phyloP scores from a whole-genome alignment of 305 asterid species.

The Fraxinus sp. region DNA sequence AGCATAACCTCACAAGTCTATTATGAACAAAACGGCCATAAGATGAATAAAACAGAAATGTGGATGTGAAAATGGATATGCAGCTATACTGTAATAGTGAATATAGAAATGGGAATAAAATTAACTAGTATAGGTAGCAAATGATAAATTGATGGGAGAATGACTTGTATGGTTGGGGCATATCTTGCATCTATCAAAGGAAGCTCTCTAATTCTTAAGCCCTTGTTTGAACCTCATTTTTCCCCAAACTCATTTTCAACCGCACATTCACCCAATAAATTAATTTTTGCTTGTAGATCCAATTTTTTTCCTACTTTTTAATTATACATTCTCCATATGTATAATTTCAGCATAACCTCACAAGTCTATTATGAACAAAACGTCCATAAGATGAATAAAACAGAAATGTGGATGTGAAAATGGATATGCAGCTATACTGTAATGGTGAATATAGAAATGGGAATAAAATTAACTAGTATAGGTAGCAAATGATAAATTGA shows the following conservation, averaged over 20 bases:
- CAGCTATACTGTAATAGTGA: not conserved
- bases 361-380: conserved; percentile 2
- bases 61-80: not conserved
- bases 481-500: not conserved
- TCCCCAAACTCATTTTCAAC: not conserved
- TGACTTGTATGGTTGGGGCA: not conserved
- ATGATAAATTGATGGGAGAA: not conserved
- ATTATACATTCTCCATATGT: not conserved
- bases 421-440: not conserved
- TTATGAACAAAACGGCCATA: not conserved
- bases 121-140: not conserved
- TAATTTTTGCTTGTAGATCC: not conserved
- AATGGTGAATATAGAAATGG: not conserved
- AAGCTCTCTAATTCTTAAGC: not conserved
- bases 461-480: not conserved
- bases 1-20: conserved; percentile 7
- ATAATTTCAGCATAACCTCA: conserved; percentile 1
- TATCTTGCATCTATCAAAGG: not conserved
- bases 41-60: not conserved
- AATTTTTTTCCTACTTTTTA: not conserved
- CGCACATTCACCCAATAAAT: not conserved
- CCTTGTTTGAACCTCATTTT: not conserved
- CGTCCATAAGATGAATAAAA: not conserved
- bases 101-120: not conserved
- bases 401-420: not conserved